Percentiles rank a stretch among this genome's conserved stretches.
Conservation (phyloP, 768 basidiomycete species). For the Ramaria rubella region DNA sequence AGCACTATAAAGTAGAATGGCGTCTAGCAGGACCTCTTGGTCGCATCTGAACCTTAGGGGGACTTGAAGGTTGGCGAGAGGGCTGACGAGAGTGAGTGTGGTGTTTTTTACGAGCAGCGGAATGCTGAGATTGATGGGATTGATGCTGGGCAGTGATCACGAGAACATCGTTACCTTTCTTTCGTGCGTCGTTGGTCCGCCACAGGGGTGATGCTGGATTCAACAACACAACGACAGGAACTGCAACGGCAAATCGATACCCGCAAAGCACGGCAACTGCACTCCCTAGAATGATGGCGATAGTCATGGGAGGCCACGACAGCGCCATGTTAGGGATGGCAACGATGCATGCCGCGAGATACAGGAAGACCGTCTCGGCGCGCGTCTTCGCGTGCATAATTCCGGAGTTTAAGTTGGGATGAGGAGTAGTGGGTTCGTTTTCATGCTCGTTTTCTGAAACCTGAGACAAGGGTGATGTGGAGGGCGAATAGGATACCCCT, state of each 20-base stretch:
- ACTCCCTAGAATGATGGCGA: background rate
- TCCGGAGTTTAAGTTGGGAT: background rate
- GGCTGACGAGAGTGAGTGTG: background rate
- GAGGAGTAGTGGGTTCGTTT: background rate
- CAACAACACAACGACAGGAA: constrained; percentile 1
- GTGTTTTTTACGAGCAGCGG: no score
- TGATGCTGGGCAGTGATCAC: background rate
- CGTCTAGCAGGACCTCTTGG: background rate
- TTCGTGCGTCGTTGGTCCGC: background rate
- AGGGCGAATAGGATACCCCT: no score
- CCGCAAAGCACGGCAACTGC: background rate
- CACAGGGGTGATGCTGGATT: background rate
- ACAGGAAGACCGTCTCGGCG: background rate
- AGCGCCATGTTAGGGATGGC: background rate
- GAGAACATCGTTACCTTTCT: background rate
- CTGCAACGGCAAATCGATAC: background rate
- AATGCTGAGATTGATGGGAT: background rate
- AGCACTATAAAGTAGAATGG: background rate
- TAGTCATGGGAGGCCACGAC: background rate
- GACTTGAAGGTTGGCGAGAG: no score
- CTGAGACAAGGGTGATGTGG: background rate
- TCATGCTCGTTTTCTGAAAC: background rate
- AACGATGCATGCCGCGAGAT: background rate
- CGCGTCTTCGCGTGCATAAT: background rate
- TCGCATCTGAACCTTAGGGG: no score